These are phyloP conservation scores for Cyberlindnera americana DNA, from an alignment of 805 yeast genomes.

Conservation along the genomic window DNA sequence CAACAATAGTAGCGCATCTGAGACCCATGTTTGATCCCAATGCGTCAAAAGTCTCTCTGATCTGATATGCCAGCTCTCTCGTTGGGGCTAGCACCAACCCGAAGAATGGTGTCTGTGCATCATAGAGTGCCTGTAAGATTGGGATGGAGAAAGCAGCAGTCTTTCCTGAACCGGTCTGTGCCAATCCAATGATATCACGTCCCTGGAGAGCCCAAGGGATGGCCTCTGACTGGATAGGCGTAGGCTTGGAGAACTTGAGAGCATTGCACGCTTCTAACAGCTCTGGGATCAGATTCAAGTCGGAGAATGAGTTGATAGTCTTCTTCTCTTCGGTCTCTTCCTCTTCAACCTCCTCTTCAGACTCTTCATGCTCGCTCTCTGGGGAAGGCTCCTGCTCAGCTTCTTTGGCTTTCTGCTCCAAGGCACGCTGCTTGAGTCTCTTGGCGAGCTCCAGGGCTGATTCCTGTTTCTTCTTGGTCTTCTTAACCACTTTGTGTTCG, in stretches of 20 bases:
- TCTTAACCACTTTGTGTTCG: slow-evolving; percentile 19
- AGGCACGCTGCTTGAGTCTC: slow-evolving; percentile 45
- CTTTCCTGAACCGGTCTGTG: slow-evolving; percentile 97
- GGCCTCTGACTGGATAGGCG: slow-evolving; percentile 90
- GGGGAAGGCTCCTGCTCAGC: slow-evolving; percentile 2
- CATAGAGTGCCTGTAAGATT: slow-evolving; percentile 85
- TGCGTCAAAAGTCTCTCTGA: slow-evolving; percentile 93
- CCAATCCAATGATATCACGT: slow-evolving; percentile 90
- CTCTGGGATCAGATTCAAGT: slow-evolving; percentile 69
- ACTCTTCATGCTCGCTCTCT: slow-evolving; percentile 1
- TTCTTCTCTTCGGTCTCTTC: slow-evolving; percentile 20
- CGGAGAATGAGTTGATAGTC: slow-evolving; percentile 42
- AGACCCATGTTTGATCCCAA: slow-evolving; percentile 89
- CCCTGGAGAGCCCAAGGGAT: slow-evolving; percentile 90
- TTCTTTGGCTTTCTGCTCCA: slow-evolving; percentile 26
- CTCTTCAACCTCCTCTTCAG: slow-evolving; percentile 1
- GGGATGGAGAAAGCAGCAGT: slow-evolving; percentile 99
- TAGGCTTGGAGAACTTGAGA: slow-evolving; percentile 76
- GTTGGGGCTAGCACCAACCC: slow-evolving; percentile 88
- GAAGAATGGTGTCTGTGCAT: slow-evolving; percentile 81
- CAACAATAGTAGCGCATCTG: slow-evolving; percentile 85
- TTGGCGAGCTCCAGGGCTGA: slow-evolving; percentile 51
- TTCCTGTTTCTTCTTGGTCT: slow-evolving; percentile 28
- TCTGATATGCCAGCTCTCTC: slow-evolving; percentile 81
- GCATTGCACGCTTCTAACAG: slow-evolving; percentile 73